Percentiles rank a stretch among this genome's conserved stretches.
phyloP scores from a whole-genome alignment of 1,139 yeast species.

The Debaryomyces coudertii region DNA sequence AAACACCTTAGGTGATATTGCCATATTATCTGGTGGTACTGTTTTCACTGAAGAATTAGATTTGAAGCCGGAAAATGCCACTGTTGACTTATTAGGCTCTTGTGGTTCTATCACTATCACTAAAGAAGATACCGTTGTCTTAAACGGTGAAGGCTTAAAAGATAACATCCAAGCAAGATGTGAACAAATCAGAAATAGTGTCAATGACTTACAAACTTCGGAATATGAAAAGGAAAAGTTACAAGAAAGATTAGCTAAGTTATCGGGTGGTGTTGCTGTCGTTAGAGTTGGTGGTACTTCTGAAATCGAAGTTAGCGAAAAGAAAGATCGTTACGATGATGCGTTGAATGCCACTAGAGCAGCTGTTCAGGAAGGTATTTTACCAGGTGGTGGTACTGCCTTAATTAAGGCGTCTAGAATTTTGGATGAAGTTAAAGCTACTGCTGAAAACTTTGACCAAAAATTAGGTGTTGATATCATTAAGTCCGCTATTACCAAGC shows the following conservation, averaged over 20 bases:
- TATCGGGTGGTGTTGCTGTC: constrained; percentile 99
- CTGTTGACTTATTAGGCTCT: constrained; percentile 88
- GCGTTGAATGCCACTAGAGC: constrained; percentile 99
- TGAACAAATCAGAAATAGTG: constrained; percentile 90
- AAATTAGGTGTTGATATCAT: constrained; percentile 96
- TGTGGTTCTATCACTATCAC: constrained; percentile 93
- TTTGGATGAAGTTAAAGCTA: constrained; percentile 68
- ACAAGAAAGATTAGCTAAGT: constrained; percentile 97
- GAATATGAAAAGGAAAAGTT: constrained; percentile 97
- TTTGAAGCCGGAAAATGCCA: constrained; percentile 95
- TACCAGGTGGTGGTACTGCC: constrained; percentile 99
- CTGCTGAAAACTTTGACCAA: constrained; percentile 92
- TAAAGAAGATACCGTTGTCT: constrained; percentile 94
- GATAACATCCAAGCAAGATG: constrained; percentile 87
- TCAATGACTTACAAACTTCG: constrained; percentile 72
- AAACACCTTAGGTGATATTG: constrained; percentile 96
- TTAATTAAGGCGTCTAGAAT: constrained; percentile 89
- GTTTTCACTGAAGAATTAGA: constrained; percentile 98
- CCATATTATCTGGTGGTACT: constrained; percentile 95
- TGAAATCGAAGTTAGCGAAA: constrained; percentile 98
- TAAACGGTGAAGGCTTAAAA: constrained; percentile 95
- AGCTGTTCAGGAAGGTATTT: constrained; percentile 98
- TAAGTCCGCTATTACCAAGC: constrained; percentile 93
- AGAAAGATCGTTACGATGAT: constrained; percentile 99
- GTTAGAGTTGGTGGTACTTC: constrained; percentile 98